Base-by-base conservation (phyloP, 768 basidiomycete genomes). In the Serendipita vermifera region DNA sequence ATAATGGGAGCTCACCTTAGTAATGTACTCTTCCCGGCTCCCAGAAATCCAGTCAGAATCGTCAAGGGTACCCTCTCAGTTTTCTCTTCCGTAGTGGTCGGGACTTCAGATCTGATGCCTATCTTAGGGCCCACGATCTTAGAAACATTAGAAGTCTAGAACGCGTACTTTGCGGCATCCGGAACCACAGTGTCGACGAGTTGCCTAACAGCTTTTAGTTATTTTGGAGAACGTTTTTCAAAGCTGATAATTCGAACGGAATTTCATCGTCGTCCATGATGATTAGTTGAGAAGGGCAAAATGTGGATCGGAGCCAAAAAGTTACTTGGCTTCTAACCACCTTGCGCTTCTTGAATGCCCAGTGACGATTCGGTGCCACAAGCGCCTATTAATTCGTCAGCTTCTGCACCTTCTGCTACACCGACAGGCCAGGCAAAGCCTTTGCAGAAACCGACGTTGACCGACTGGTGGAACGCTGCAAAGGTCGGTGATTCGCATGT, bases 31-130 rank as follows among this genome's bases (percentile, higher is more conserved):
- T 98, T 98, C 43, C 94, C 94, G 15, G 86, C 85, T 48, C 94
- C 94, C 2, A 98, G 78, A 63, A 94, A 97, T 14, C 94, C 94
- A 55, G 87, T 92, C 56, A 98, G 87, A 57, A 98, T 86, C 3
- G 94, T 97, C 24, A 96, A 77, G 3, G 94, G 94, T 1, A 94
- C 84, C 55, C 71, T 24, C 7, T 13, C 6, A 46, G 55, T 55
- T 20, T 17, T 71, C 26, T 59, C 59, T 17, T 57, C 35, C 36
- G 48, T 54, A 31, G 4, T 3, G 22, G 20, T 35, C 7, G 7
- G 13, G 13, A 33, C 31, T 17, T 24, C 17, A 32, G 46, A 3
- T 11, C 51, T 41, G 0, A 32, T 39, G n/a, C n/a, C 26, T 15
- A 15, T 40, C 17, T 32, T 20, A 26, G 9, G 29, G 31, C 24